Evolutionary conservation across 805 yeast genomes (phyloP), one percentile per base, ranked within the genome.

Genomic region (Ascoidea tarda): DNA sequence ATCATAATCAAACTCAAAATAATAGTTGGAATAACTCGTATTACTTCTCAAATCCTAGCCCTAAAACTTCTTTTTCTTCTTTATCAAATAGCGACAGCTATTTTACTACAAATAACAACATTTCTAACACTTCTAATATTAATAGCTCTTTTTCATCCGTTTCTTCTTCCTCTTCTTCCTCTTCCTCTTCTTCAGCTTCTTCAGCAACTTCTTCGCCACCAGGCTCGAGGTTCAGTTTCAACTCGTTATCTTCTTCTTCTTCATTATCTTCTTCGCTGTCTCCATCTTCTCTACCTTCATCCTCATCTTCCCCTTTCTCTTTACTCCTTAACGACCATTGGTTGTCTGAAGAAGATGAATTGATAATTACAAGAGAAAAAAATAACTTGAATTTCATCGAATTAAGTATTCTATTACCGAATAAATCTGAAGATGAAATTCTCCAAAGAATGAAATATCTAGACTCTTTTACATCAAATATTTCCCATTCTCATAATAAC

Each of bases 371-470:
- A 54, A 70, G 84, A 51, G 66, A 78, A 6, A 68, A 76, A 50
- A 69, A 80, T 57, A 83, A 82, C 52, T 67, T 88, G 46, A 76
- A 84, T 42, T 73, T 84, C 60, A 84, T 82, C 16, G 96, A 88
- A 66, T 69, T 88, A 46, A 75, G 84, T 14, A 81, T 87, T 42
- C 66, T 88, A 51, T 69, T 88, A 47, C 91, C 93, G 14, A 76
- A 75, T 53, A 76, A 87, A 57, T 73, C 93, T 0, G 89, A 84
- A 62, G 72, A 72, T n/a, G 93, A 87, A 59, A 88, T 88, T 47
- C 73, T 77, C 71, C 66, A 75, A 46, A 72, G 93, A 55, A 76
- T 84, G 28, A 77, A 72, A 50, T 66, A 72, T 50, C 62, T 80
- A 46, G 73, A 69, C n/a, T 38, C 44, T 8, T 38, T 38, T 10